Conservation (phyloP, 2,329 filamentous ascomycete species). For the Waltergamsia citrina region DNA sequence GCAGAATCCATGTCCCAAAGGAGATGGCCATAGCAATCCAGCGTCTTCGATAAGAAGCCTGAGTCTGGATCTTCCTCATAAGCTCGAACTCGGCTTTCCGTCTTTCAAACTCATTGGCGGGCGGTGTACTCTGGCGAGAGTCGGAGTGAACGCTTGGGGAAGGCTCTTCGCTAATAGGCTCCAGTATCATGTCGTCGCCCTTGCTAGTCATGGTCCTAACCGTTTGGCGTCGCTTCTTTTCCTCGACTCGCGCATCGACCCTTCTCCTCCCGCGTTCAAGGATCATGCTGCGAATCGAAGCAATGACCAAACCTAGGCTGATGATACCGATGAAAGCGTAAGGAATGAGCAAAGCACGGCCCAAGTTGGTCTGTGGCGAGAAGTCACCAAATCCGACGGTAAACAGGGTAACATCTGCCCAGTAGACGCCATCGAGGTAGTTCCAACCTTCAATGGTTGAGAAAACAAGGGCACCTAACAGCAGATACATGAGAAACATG, state of each 20-base stretch:
- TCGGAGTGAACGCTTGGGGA: not conserved
- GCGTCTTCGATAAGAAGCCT: slow-evolving; percentile 54
- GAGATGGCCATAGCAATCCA: slow-evolving; percentile 69
- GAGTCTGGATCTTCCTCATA: slow-evolving; percentile 71
- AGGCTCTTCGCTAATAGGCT: slow-evolving; percentile 29
- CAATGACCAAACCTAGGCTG: slow-evolving; percentile 74
- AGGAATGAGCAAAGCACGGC: slow-evolving; percentile 67
- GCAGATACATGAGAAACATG: slow-evolving; percentile 71
- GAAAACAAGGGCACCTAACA: slow-evolving; percentile 69
- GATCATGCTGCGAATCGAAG: slow-evolving; percentile 61
- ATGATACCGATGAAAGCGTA: slow-evolving; percentile 79
- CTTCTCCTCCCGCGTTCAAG: slow-evolving; percentile 46
- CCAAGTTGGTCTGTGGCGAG: slow-evolving; percentile 37
- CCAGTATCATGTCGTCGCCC: slow-evolving; percentile 36
- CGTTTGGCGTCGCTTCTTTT: slow-evolving; percentile 43
- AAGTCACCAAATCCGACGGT: slow-evolving; percentile 56
- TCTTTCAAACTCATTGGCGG: slow-evolving; percentile 41
- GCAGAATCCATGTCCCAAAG: slow-evolving; percentile 53
- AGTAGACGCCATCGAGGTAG: slow-evolving; percentile 72
- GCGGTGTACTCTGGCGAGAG: not conserved
- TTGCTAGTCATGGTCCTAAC: slow-evolving; percentile 34
- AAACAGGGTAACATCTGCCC: slow-evolving; percentile 64
- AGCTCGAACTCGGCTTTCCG: slow-evolving; percentile 64
- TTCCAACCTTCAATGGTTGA: slow-evolving; percentile 62
- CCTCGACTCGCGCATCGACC: slow-evolving; percentile 47